These are phyloP conservation scores for Trichoderma oligosporum DNA, from an alignment of 2,329 filamentous ascomycete species.

Conservation along the genomic window DNA sequence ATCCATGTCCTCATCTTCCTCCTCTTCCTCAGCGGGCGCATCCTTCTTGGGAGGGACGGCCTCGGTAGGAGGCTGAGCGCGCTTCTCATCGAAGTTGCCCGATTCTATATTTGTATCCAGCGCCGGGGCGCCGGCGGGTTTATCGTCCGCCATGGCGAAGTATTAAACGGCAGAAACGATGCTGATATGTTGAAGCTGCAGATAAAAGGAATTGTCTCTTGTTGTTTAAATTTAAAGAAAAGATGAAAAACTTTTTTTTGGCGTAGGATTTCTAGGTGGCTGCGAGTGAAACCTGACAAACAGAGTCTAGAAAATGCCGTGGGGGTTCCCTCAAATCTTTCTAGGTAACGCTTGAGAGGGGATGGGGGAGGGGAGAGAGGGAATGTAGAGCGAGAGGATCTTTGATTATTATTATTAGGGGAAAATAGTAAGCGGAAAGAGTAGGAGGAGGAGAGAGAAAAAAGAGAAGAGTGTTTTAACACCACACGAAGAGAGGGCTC, in stretches of 20 bases:
- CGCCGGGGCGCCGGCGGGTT: conserved; percentile 50
- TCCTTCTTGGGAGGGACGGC: conserved; percentile 37
- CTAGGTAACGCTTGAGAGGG: conserved; percentile 13
- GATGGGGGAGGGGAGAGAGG: too few relatives aligned
- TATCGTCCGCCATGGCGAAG: conserved; percentile 52
- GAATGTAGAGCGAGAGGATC: conserved; percentile 17
- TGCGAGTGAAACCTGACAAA: conserved; percentile 9
- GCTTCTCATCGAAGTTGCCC: conserved; percentile 64
- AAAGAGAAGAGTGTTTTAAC: conserved; percentile 27
- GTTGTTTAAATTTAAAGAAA: conserved; percentile 12
- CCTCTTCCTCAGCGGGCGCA: conserved; percentile 62
- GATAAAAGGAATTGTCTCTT: neutral
- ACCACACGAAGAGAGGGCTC: conserved; percentile 43
- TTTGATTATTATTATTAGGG: conserved; percentile 20
- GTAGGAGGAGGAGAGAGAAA: conserved; percentile 18
- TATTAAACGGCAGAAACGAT: neutral
- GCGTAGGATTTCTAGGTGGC: conserved; percentile 14
- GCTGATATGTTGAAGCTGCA: conserved; percentile 18
- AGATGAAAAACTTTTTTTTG: conserved; percentile 13
- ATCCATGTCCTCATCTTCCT: conserved; percentile 76
- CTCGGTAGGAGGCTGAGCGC: conserved; percentile 35
- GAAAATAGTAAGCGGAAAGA: conserved; percentile 3
- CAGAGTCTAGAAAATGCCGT: conserved; percentile 19
- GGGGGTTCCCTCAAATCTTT: neutral
- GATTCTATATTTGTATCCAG: conserved; percentile 63